Evolutionary conservation across 2,329 filamentous ascomycete genomes (phyloP).

Genomic region (Stenocarpella maydis): DNA sequence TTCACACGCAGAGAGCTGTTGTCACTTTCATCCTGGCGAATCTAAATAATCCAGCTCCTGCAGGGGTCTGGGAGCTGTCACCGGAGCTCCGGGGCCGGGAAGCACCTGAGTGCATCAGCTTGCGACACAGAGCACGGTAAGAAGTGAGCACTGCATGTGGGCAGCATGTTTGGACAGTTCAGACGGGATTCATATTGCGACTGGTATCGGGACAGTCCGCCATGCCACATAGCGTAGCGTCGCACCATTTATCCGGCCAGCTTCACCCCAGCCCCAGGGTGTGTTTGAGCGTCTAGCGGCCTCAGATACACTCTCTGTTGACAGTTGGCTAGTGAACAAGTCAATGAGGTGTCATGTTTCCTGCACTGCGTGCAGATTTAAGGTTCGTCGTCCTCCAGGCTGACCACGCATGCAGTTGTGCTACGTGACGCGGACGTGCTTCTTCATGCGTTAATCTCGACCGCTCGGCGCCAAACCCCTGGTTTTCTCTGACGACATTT

Average conservation of each 20-base stretch:
- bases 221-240: conserved; percentile 29
- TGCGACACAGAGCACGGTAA: conserved; percentile 13
- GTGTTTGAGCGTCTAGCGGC: conserved; percentile 31
- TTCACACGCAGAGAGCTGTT: not conserved
- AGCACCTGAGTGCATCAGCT: conserved; percentile 19
- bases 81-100: conserved; percentile 11
- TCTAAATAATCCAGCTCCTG: no score
- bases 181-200: conserved; percentile 4
- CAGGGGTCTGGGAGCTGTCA: not conserved
- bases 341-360: conserved; percentile 4
- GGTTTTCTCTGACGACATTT: conserved; percentile 13
- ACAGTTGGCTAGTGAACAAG: conserved; percentile 15
- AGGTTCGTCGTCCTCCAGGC: conserved; percentile 2
- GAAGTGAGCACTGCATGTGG: not conserved
- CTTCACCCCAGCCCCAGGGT: conserved; percentile 14
- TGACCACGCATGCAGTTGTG: not conserved
- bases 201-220: conserved; percentile 7
- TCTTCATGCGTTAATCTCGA: conserved; percentile 15
- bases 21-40: not conserved
- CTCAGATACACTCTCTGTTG: not conserved
- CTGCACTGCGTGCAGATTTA: not conserved
- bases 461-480: not conserved
- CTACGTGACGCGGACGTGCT: conserved; percentile 17
- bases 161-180: conserved; percentile 19
- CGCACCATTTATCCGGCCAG: conserved; percentile 29